Conservation (phyloP, 768 basidiomycete species). For the Trametes cingulata region DNA sequence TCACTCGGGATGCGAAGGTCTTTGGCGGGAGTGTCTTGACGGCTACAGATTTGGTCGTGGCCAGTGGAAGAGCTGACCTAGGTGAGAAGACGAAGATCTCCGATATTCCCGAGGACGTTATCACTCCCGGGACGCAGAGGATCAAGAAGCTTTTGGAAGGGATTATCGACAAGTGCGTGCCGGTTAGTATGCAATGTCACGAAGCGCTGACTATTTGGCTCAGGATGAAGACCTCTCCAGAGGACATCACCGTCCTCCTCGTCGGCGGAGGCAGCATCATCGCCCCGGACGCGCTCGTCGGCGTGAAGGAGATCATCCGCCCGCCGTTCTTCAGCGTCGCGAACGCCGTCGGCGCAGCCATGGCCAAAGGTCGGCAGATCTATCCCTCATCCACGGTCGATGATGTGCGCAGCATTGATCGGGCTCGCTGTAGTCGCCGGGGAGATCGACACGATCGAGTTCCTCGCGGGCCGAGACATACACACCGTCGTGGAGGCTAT, state of each 20-base stretch:
- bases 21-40: constrained; percentile 61
- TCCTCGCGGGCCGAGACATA: constrained; percentile 32
- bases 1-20: constrained; percentile 48
- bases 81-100: constrained; percentile 29
- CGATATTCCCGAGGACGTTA: constrained; percentile 23
- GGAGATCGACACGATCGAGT: constrained; percentile 40
- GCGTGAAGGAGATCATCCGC: constrained; percentile 51
- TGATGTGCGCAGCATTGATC: background rate
- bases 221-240: constrained; percentile 63
- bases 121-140: constrained; percentile 39
- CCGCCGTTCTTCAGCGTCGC: constrained; percentile 57
- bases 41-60: constrained; percentile 61
- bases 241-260: constrained; percentile 56
- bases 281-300: constrained; percentile 49
- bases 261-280: constrained; percentile 70
- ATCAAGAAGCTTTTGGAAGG: constrained; percentile 48
- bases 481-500: constrained; percentile 35
- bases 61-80: constrained; percentile 31
- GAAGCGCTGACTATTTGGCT: background rate
- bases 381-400: background rate
- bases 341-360: constrained; percentile 62
- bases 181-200: background rate
- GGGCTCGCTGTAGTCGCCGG: constrained; percentile 24
- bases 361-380: constrained; percentile 26
- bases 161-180: constrained; percentile 44